Evolutionary conservation across 2,329 filamentous ascomycete genomes (phyloP).

Genomic region (Diaporthe aspalathi): DNA sequence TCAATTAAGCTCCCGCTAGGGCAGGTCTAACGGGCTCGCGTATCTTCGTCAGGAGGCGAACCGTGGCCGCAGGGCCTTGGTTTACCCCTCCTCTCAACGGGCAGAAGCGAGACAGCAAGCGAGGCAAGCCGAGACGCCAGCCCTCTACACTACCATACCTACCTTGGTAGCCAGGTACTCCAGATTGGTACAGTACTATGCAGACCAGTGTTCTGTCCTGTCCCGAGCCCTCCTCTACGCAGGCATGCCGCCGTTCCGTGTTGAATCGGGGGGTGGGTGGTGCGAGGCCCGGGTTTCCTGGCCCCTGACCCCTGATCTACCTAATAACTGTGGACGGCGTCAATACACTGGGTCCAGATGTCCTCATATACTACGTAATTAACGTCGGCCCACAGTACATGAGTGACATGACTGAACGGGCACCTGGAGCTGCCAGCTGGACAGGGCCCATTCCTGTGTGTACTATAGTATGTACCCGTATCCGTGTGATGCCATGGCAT

Average conservation of each 20-base stretch:
- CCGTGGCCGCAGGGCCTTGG: constrained; percentile 31
- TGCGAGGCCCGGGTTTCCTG: not conserved
- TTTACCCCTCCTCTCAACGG: constrained; percentile 27
- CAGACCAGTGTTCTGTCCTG: not conserved
- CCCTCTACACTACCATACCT: not conserved
- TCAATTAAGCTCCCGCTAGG: constrained; percentile 38
- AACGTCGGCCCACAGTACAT: not conserved
- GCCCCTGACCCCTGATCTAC: constrained; percentile 3
- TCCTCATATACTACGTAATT: not conserved
- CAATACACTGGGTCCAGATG: not conserved
- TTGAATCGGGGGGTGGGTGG: not conserved
- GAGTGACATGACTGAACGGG: not conserved
- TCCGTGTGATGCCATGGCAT: not conserved
- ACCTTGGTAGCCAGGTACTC: too few relatives aligned
- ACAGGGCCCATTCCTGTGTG: constrained; percentile 2
- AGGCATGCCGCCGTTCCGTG: not conserved
- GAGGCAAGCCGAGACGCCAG: constrained; percentile 30
- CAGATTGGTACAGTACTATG: not conserved
- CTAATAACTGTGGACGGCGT: constrained; percentile 7
- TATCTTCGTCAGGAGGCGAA: constrained; percentile 37
- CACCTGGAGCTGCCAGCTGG: constrained; percentile 9
- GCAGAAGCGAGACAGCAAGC: constrained; percentile 33
- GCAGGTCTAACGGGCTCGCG: constrained; percentile 38
- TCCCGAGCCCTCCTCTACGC: not conserved
- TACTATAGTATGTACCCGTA: too few relatives aligned